Evolutionary conservation across 2,329 filamentous ascomycete genomes (phyloP).

Genomic region (Pyrenophora teres): DNA sequence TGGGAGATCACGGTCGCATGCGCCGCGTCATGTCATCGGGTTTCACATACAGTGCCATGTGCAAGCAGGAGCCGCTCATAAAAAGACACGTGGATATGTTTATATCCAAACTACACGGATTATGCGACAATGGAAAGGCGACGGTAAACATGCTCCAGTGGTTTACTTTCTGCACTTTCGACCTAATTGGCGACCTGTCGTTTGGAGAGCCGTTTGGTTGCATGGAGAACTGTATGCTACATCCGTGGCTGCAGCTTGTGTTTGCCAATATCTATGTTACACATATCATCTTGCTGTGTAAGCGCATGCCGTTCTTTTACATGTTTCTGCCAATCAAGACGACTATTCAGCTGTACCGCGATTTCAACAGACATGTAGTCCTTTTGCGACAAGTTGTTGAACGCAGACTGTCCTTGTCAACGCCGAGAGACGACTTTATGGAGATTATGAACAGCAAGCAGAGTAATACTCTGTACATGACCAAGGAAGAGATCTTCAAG

Average conservation of each 20-base stretch:
- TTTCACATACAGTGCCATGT: conserved; percentile 1
- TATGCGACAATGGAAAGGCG: not conserved
- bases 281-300: not conserved
- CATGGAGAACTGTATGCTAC: not conserved
- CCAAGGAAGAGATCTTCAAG: not conserved
- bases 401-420: not conserved
- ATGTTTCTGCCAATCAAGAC: not conserved
- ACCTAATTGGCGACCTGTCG: conserved; percentile 1
- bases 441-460: not conserved
- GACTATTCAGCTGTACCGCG: not conserved
- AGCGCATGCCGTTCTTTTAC: not conserved
- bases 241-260: conserved; percentile 1
- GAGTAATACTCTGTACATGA: not conserved
- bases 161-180: conserved; percentile 2
- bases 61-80: not conserved
- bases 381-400: not conserved
- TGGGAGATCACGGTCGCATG: not conserved
- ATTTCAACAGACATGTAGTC: not conserved
- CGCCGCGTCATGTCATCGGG: conserved; percentile 1
- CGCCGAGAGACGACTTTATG: not conserved
- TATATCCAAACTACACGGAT: not conserved
- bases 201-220: conserved; percentile 1
- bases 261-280: conserved; percentile 1
- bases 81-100: not conserved
- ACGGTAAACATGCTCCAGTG: not conserved